Percentiles rank a stretch among this genome's conserved stretches.
These are phyloP conservation scores for Cenococcum geophilum DNA, from an alignment of 495 filamentous ascomycete genomes.

Conservation along the genomic window DNA sequence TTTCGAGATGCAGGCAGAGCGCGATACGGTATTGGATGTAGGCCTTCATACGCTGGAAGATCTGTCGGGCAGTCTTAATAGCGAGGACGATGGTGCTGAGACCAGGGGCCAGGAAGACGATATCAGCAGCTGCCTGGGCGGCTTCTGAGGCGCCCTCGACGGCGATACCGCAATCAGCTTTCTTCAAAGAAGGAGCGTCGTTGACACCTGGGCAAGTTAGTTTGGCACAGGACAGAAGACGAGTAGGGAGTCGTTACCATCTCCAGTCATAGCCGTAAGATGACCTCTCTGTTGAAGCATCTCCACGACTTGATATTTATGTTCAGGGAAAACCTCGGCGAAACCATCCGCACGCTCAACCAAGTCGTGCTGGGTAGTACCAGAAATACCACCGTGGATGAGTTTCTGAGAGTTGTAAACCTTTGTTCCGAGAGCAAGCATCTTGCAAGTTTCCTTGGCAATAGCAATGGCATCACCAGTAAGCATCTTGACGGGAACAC, in stretches of 20 bases:
- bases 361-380: conserved; percentile 67
- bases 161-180: conserved; percentile 70
- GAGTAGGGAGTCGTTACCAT: conserved; percentile 36
- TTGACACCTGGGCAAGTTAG: conserved; percentile 51
- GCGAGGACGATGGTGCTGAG: conserved; percentile 69
- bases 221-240: background rate
- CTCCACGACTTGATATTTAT: conserved; percentile 74
- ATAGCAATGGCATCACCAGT: conserved; percentile 76
- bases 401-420: conserved; percentile 71
- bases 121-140: conserved; percentile 71
- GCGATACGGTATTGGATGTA: conserved; percentile 79
- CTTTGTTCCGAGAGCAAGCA: conserved; percentile 70
- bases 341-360: conserved; percentile 73
- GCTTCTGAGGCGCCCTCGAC: conserved; percentile 73
- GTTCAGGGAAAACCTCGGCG: conserved; percentile 70
- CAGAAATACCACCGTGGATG: conserved; percentile 67
- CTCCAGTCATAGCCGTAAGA: conserved; percentile 71
- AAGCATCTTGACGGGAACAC: conserved; percentile 73
- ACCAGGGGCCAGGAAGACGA: conserved; percentile 74
- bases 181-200: conserved; percentile 67
- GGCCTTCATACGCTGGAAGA: conserved; percentile 79
- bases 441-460: conserved; percentile 76
- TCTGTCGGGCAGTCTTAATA: conserved; percentile 72
- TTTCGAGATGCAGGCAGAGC: conserved; percentile 68
- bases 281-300: conserved; percentile 70